Evolutionary conservation across 164 flowering plant genomes (phyloP).

Genomic region (Liriodendron chinense): DNA sequence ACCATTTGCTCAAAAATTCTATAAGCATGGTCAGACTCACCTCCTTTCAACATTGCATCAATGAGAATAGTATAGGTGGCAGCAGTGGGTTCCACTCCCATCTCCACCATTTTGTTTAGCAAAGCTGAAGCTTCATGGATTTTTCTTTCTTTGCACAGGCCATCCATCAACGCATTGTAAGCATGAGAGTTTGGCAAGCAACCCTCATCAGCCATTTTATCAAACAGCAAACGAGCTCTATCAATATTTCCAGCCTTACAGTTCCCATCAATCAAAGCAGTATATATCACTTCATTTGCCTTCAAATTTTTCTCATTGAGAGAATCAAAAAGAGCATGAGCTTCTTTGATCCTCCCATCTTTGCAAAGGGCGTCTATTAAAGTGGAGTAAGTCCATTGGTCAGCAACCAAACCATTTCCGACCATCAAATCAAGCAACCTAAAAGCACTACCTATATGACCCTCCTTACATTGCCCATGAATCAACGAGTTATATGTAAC

Average conservation of each 20-base stretch:
- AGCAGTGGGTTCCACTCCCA: conserved; percentile 47
- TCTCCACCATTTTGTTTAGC: conserved; percentile 49
- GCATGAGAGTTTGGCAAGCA: conserved; percentile 56
- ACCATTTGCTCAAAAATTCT: conserved; percentile 46
- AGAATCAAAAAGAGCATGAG: conserved; percentile 47
- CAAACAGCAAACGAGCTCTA: conserved; percentile 42
- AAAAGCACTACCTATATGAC: conserved; percentile 64
- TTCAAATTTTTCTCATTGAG: conserved; percentile 49
- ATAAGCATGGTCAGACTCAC: conserved; percentile 49
- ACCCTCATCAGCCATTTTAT: conserved; percentile 47
- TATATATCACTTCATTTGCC: conserved; percentile 60
- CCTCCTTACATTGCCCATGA: conserved; percentile 63
- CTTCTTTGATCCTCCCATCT: conserved; percentile 49
- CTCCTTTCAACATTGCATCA: conserved; percentile 49
- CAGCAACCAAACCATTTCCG: conserved; percentile 51
- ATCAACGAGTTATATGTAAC: conserved; percentile 63
- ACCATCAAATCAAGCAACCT: conserved; percentile 61
- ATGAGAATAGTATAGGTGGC: conserved; percentile 67
- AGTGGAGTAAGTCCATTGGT: conserved; percentile 64
- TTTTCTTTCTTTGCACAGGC: conserved; percentile 50
- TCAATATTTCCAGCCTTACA: conserved; percentile 55
- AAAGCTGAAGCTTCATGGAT: conserved; percentile 44
- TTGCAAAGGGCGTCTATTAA: conserved; percentile 59
- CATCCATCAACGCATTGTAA: conserved; percentile 64
- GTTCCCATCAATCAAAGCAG: conserved; percentile 72